phyloP scores from a whole-genome alignment of 2,329 filamentous ascomycete species.

The Xylariaceae sp. region DNA sequence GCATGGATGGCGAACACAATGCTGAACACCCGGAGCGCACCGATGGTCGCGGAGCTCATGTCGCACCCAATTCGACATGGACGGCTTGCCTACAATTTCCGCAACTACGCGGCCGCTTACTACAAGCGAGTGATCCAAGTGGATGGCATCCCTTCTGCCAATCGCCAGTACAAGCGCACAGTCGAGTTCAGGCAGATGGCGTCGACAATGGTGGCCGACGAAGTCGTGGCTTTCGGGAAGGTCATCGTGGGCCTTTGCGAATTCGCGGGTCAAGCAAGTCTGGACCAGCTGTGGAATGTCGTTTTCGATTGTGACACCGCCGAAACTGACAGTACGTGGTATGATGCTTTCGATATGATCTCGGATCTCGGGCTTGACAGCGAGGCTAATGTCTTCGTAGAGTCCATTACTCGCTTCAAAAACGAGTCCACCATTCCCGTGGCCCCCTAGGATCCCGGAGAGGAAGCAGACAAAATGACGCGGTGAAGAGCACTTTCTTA shows the following conservation, averaged over 20 bases:
- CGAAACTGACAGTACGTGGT: conserved; percentile 16
- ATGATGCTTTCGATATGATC: conserved; percentile 25
- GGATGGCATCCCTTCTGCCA: rapidly evolving
- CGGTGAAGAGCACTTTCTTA: too few relatives aligned
- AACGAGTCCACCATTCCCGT: not conserved
- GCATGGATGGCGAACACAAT: conserved; percentile 3
- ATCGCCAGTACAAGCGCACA: conserved; percentile 16
- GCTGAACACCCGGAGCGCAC: not conserved
- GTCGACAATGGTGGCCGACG: conserved; percentile 19
- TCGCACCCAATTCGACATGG: rapidly evolving
- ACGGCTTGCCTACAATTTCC: conserved; percentile 13
- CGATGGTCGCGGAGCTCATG: conserved; percentile 2
- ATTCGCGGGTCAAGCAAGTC: conserved; percentile 1
- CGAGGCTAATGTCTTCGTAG: conserved; percentile 16
- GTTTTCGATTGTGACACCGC: conserved; percentile 11
- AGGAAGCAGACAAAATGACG: too few relatives aligned
- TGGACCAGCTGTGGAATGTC: conserved; percentile 10
- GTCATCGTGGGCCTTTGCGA: conserved; percentile 13
- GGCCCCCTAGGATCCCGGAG: not conserved
- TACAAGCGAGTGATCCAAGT: not conserved
- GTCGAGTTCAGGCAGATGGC: conserved; percentile 26
- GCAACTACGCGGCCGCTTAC: not conserved
- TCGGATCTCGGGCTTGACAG: conserved; percentile 13
- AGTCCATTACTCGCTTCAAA: conserved; percentile 4
- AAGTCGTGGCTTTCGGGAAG: conserved; percentile 17